Evolutionary conservation across 371 early-diverging fungal genomes (phyloP), one percentile per base, ranked within the genome.

Genomic region (Mortierella sp.): DNA sequence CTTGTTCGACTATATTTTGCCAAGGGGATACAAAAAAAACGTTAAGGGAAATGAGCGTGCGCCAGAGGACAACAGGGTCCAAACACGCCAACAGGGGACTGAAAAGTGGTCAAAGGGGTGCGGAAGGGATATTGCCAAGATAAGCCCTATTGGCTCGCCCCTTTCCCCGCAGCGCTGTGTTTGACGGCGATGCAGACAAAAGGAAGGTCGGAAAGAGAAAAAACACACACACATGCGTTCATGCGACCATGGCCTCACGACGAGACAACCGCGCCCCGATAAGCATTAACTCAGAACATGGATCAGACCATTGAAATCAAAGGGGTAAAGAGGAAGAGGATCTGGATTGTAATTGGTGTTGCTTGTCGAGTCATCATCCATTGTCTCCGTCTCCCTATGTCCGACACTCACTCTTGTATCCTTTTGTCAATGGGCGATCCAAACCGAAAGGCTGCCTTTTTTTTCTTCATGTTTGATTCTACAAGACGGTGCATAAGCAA

Each of bases 1-100:
- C 48, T 73, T 76, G 43, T 34, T 78, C 69, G 78, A 55, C 78
- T 78, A 73, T 78, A 73, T 14, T 61, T 8, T 28, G 4, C 13
- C 21, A 73, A 24, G 26, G 50, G 26, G 10, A 24, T 19, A 48
- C 37, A 54, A 16, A 74, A 19, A 3, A 34, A 44, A 71, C 71
- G 40, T 31, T 71, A 37, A n/a, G 5, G 44, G 46, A 70, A 44
- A 5, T 46, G 48, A 71, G 71, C 71, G 9, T 71, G 28, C 46
- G 71, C 40, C 37, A 40, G 11, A 40, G 21, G 24, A 37, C 40
- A 67, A 24, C 16, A 67, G 40, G 43, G 71, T 70, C 26, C 48
- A 46, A 43, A 70, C 71, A 46, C 72, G 24, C 53, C 70, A 69
- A 28, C 51, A 69, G 43, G 34, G 31, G 16, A 57, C 26, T 13